Base-by-base conservation (phyloP, 495 filamentous ascomycete species). In the Talaromyces stipitatus region DNA sequence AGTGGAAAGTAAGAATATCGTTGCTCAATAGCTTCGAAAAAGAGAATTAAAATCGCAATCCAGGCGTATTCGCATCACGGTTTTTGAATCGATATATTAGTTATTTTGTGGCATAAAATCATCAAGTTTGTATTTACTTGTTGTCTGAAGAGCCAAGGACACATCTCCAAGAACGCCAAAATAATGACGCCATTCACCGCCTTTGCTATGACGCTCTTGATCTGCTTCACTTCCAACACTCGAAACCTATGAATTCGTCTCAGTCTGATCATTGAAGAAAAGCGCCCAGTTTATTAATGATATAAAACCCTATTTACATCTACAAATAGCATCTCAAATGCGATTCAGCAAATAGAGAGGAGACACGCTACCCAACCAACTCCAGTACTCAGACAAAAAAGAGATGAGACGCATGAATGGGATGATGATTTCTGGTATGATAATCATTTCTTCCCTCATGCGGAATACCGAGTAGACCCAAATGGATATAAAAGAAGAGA, bases 111-210 rank as follows among this genome's bases (percentile, higher is more conserved):
- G 36, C 33, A 16, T 41, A 41, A 2, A 41, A n/a, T 33, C 12
- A 33, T 33, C 45, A 26, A 14, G 45, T 18, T 48, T 4, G 45
- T 48, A 12, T 33, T 33, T 33, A 33, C 30, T 33, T 12, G 20
- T 48, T 46, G 43, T 11, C 10, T 24, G 10, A 6, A 26, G 45
- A 48, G 10, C 36, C 32, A 57, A 70, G 67, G 69, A 66, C 71
- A 74, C 67, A 67, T 72, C 65, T 66, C 68, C 66, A 61, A 63
- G 29, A 30, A 48, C 24, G 58, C 60, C 60, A 58, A 55, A 45
- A 68, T 68, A 69, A 58, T 72, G 69, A 68, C 65, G 60, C 59
- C 54, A 50, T 64, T 76, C 67, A 76, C 72, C 69, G 74, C 73
- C 69, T 75, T 55, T 60, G n/a, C 23, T 51, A 28, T 51, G 48